Conservation (phyloP, 2,329 filamentous ascomycete species). For the Apiospora kogelbergensis region DNA sequence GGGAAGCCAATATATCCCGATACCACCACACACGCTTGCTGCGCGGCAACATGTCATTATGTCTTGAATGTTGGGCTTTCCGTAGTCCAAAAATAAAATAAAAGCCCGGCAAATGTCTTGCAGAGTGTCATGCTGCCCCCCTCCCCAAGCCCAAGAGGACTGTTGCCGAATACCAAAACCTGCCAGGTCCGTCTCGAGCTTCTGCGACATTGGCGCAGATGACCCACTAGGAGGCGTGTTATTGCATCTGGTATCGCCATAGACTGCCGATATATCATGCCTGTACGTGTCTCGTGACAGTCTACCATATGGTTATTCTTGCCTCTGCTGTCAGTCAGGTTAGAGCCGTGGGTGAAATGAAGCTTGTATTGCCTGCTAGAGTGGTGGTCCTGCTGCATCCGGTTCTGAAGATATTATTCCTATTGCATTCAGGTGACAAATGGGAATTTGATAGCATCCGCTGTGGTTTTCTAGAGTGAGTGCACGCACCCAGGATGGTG, state of each 20-base stretch:
- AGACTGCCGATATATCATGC: not conserved
- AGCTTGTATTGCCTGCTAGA: not conserved
- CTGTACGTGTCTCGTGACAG: not conserved
- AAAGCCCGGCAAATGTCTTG: not conserved
- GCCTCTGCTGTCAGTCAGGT: not conserved
- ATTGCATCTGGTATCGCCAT: not conserved
- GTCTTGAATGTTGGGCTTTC: not conserved
- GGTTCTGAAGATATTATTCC: not conserved
- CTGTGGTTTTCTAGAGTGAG: not conserved
- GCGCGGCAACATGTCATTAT: not conserved
- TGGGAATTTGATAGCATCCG: not conserved
- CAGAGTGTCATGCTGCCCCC: not conserved
- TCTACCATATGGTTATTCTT: too few species aligned
- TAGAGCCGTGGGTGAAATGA: not conserved
- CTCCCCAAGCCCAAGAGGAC: not conserved
- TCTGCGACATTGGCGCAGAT: not conserved
- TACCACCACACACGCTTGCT: not conserved
- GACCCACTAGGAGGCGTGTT: not conserved
- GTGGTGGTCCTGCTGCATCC: not conserved
- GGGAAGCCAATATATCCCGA: conserved; percentile 1
- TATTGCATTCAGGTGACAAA: not conserved
- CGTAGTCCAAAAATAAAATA: not conserved
- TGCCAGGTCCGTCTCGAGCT: not conserved
- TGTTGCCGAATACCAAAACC: not conserved
- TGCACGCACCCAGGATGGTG: not conserved